Evolutionary conservation across 805 yeast species (phyloP).

Genomic region (Candida nonsorbophila): DNA sequence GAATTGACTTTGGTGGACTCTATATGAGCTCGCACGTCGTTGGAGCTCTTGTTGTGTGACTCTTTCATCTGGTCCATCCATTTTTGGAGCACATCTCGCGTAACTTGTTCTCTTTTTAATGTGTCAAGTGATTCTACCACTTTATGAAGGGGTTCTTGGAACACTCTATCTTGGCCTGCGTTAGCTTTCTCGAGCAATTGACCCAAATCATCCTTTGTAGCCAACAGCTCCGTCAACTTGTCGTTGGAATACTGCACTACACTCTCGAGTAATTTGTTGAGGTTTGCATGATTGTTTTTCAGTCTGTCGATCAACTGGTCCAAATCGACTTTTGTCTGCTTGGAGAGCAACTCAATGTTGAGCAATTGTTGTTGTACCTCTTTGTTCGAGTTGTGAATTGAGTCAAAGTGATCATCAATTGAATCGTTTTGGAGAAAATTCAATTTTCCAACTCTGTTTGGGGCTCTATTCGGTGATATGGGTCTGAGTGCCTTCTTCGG

Average conservation of each 20-base stretch:
- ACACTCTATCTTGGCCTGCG: too few relatives aligned
- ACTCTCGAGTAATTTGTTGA: constrained; percentile 28
- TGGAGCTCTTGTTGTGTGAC: constrained; percentile 4
- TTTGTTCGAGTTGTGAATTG: constrained; percentile 20
- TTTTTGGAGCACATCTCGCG: too few relatives aligned
- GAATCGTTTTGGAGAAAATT: constrained; percentile 27
- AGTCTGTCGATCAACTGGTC: constrained; percentile 32
- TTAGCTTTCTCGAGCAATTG: too few relatives aligned
- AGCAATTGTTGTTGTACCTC: constrained; percentile 23
- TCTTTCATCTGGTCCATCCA: not conserved
- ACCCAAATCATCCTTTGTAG: constrained; percentile 29
- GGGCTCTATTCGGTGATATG: constrained; percentile 20
- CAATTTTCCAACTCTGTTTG: constrained; percentile 16
- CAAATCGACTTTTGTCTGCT: constrained; percentile 31
- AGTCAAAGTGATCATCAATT: constrained; percentile 28
- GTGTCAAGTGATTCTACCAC: too few relatives aligned
- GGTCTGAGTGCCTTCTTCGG: constrained; percentile 15
- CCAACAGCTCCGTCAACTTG: constrained; percentile 30
- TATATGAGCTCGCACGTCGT: constrained; percentile 9
- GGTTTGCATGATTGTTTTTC: constrained; percentile 34
- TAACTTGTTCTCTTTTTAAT: too few relatives aligned
- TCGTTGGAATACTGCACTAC: constrained; percentile 30
- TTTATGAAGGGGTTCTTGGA: too few relatives aligned
- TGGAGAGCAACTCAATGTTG: constrained; percentile 25
- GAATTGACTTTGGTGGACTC: constrained; percentile 9